phyloP scores from a whole-genome alignment of 371 early-diverging fungal species.

The Zancudomyces culisetae region DNA sequence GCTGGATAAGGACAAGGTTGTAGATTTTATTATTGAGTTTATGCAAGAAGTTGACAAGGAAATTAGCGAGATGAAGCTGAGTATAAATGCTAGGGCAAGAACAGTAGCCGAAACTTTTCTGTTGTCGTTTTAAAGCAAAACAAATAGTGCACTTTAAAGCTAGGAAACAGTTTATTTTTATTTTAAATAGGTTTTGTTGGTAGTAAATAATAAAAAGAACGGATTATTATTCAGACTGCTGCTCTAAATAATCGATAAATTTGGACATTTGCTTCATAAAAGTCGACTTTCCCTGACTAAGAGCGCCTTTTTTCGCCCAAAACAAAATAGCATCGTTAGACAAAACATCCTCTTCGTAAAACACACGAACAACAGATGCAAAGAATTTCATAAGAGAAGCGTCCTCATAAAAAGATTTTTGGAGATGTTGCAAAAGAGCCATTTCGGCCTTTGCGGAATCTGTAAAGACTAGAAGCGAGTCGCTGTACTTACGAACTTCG shows the following conservation, averaged over 20 bases:
- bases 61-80: slow-evolving; percentile 93
- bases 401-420: slow-evolving; percentile 67
- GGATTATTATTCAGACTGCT: no score
- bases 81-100: slow-evolving; percentile 86
- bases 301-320: slow-evolving; percentile 81
- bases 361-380: slow-evolving; percentile 51
- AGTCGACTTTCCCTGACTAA: slow-evolving; percentile 63
- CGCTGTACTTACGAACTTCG: slow-evolving; percentile 46
- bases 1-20: slow-evolving; percentile 94
- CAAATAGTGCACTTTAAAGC: background rate
- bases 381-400: slow-evolving; percentile 72
- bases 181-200: no score
- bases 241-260: slow-evolving; percentile 63
- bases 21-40: slow-evolving; percentile 92
- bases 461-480: slow-evolving; percentile 48
- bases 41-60: slow-evolving; percentile 98
- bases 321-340: slow-evolving; percentile 78
- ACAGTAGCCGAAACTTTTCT: slow-evolving; percentile 69
- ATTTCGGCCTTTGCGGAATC: slow-evolving; percentile 49
- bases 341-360: slow-evolving; percentile 77
- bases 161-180: no score
- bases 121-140: slow-evolving; percentile 13
- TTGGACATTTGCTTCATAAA: slow-evolving; percentile 83
- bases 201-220: no score
- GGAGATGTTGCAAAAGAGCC: slow-evolving; percentile 58